These are phyloP conservation scores for Capillidium heterosporum DNA, from an alignment of 371 early-diverging fungal species.

Conservation along the genomic window DNA sequence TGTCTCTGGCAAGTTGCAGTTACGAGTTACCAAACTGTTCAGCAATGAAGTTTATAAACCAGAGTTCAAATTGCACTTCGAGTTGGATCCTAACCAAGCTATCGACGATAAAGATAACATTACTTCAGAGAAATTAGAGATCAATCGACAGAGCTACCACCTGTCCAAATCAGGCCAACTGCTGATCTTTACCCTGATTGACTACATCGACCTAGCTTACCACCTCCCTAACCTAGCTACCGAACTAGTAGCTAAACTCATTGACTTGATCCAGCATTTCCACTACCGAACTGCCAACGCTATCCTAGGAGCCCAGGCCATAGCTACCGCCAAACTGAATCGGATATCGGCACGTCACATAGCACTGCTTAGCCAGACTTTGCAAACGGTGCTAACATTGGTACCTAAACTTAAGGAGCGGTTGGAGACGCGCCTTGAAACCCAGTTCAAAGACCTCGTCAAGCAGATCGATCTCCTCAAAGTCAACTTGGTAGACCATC, in stretches of 20 bases:
- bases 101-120: too few relatives aligned
- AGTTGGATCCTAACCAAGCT: too few relatives aligned
- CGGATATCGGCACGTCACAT: neutral
- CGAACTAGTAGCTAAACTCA: neutral
- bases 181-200: neutral
- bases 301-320: neutral
- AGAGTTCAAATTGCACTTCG: too few relatives aligned
- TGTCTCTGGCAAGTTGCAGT: too few relatives aligned
- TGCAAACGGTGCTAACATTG: neutral
- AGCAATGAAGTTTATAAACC: too few relatives aligned
- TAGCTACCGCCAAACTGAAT: neutral
- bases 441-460: neutral
- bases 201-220: neutral
- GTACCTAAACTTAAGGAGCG: neutral
- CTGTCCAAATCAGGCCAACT: neutral
- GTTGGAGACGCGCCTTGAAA: neutral
- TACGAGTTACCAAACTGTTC: too few relatives aligned
- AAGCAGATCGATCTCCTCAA: neutral
- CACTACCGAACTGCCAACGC: neutral
- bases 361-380: neutral
- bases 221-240: neutral
- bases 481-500: neutral
- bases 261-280: neutral
- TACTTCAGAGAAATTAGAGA: neutral
- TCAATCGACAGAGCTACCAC: neutral